Evolutionary conservation across 176 grass and related monocot genomes (phyloP), one percentile per base, ranked within the genome.

Genomic region (Oryza australiensis): DNA sequence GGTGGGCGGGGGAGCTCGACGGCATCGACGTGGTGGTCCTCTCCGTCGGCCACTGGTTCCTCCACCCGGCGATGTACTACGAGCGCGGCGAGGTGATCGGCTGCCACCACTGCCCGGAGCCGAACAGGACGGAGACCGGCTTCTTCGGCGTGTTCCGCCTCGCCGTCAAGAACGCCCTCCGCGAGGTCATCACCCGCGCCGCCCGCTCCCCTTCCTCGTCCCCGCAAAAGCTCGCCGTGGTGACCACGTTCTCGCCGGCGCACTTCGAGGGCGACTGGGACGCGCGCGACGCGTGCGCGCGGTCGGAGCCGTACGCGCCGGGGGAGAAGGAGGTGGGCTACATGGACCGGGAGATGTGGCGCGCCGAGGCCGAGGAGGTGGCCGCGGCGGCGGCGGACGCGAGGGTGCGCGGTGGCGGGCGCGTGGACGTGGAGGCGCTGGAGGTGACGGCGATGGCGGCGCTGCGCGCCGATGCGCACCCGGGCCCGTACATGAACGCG

Each of bases 251-350:
- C 86, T 89, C 95, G 51, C 95, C 95, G 11, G 90, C 87, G 70
- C 90, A 98, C 81, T 98, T 98, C 64, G 84, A 88, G 79, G 95
- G 95, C 23, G 84, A 94, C 3, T 98, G 95, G 92, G 91, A 91
- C 63, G 89, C 79, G 69, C 92, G 86, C 10, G 83, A 74, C 53
- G 23, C 91, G 43, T 95, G 95, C 84, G 80, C 80, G 59, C 89
- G 82, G 55, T 88, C 87, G n/a, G 45, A 78, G 51, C 95, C 92
- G 23, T 95, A 85, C 83, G 70, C 64, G 57, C 64, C 64, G 62
- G 86, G 88, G 16, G 84, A 95, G 88, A 87, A 72, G 33, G 74
- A 89, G 84, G 70, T 83, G 71, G 62, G 62, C 27, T 92, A 91
- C 69, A 86, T 88, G 82, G 85, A 98, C 71, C 30, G 26, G 13